Conservation (phyloP, 441 rosid species). For the Rhodomyrtus psidioides region DNA sequence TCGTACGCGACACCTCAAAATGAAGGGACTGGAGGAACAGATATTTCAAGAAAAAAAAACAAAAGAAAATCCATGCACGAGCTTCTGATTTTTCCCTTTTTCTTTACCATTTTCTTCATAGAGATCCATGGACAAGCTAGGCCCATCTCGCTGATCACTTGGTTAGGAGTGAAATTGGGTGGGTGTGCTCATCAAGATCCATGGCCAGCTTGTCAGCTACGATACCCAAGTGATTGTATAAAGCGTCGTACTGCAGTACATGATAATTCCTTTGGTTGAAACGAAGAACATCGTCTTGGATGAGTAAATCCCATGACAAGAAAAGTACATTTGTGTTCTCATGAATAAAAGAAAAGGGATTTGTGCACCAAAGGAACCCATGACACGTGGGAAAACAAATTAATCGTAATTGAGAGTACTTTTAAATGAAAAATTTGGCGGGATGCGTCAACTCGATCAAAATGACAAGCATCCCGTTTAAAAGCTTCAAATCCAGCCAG, state of each 20-base stretch:
- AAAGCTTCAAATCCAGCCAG: neutral
- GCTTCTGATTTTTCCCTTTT: neutral
- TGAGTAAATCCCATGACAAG: neutral
- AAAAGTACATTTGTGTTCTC: neutral
- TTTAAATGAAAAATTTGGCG: neutral
- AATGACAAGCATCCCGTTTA: neutral
- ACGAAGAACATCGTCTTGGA: neutral
- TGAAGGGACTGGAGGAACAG: neutral
- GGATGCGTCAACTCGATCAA: neutral
- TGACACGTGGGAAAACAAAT: neutral
- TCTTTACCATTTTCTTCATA: neutral
- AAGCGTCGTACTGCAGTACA: neutral
- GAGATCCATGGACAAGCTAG: neutral
- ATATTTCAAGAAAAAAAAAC: neutral
- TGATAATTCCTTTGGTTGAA: neutral
- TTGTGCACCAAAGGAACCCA: neutral
- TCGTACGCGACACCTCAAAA: neutral
- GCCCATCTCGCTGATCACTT: neutral
- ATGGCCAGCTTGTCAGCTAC: neutral
- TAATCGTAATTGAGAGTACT: neutral
- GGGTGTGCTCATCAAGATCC: neutral
- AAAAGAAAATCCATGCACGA: neutral
- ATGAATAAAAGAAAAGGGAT: neutral
- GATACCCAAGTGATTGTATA: neutral
- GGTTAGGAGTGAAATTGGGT: neutral